Percentiles rank a stretch among this genome's conserved stretches.
Conservation (phyloP, 768 basidiomycete genomes). For the Pleurotus salmoneostramineus region DNA sequence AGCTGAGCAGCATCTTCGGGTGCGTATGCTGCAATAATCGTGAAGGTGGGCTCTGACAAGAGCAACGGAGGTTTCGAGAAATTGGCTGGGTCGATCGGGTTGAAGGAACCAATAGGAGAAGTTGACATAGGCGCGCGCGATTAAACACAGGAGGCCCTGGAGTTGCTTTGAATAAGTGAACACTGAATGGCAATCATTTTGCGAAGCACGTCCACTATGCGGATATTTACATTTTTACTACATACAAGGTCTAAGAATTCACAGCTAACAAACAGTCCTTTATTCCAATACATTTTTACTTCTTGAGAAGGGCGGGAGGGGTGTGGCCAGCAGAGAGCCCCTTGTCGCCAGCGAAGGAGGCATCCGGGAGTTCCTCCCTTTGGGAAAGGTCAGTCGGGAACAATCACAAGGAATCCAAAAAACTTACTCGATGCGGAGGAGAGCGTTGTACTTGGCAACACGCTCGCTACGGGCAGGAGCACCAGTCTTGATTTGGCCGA, state of each 20-base stretch:
- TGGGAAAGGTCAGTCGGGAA: background rate
- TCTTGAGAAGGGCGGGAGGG: slow-evolving; percentile 70
- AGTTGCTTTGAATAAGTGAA: background rate
- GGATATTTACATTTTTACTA: background rate
- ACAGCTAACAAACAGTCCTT: background rate
- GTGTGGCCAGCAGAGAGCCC: slow-evolving; percentile 76
- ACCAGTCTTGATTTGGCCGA: slow-evolving; percentile 98
- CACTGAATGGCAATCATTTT: background rate
- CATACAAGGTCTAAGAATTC: background rate
- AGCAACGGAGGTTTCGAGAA: background rate
- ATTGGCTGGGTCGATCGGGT: no score
- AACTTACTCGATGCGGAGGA: slow-evolving; percentile 87
- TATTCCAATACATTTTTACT: slow-evolving; percentile 30
- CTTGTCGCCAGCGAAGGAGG: slow-evolving; percentile 70
- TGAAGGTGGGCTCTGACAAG: background rate
- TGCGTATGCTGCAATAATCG: background rate
- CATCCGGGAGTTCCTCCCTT: slow-evolving; percentile 74
- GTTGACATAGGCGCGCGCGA: no score
- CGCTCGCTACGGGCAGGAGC: slow-evolving; percentile 95
- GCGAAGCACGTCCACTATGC: no score
- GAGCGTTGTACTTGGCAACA: slow-evolving; percentile 89
- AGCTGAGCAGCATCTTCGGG: background rate
- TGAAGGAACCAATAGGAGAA: no score
- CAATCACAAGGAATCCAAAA: slow-evolving; percentile 7
- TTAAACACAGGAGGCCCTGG: no score